Percentiles rank a stretch among this genome's conserved stretches.
Conservation (phyloP, 1,139 yeast genomes). For the Pichia norvegensis region DNA sequence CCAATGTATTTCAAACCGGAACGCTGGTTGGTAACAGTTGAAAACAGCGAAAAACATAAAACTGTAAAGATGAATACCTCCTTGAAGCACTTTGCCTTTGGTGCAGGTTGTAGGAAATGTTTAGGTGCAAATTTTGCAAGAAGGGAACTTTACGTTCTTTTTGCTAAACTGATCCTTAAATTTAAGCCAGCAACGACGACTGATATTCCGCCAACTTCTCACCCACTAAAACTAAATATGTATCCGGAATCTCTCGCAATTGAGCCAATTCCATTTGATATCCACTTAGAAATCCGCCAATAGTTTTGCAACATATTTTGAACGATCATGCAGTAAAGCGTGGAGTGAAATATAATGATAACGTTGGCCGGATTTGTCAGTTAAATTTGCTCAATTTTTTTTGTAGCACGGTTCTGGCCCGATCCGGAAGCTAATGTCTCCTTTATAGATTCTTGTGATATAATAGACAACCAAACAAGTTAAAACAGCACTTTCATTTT, state of each 20-base stretch:
- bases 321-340: too few relatives aligned
- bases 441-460: too few relatives aligned
- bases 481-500: too few relatives aligned
- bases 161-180: slow-evolving; percentile 33
- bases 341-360: too few relatives aligned
- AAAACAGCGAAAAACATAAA: slow-evolving; percentile 20
- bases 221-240: slow-evolving; percentile 43
- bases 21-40: slow-evolving; percentile 38
- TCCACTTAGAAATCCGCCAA: slow-evolving; percentile 23
- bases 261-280: slow-evolving; percentile 44
- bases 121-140: slow-evolving; percentile 57
- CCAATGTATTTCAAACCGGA: slow-evolving; percentile 52
- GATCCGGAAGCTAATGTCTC: too few relatives aligned
- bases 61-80: background rate
- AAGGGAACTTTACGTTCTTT: slow-evolving; percentile 49
- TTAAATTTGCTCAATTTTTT: too few relatives aligned
- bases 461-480: too few relatives aligned
- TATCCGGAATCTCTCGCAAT: slow-evolving; percentile 51
- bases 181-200: slow-evolving; percentile 20
- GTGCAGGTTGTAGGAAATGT: slow-evolving; percentile 65
- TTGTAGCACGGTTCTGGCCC: too few relatives aligned
- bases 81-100: slow-evolving; percentile 54
- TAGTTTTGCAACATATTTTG: too few relatives aligned
- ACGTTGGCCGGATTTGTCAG: too few relatives aligned
- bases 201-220: slow-evolving; percentile 18